Evolutionary conservation across 768 basidiomycete genomes (phyloP), one percentile per base, ranked within the genome.

Genomic region (Agrocybe chaxingu): DNA sequence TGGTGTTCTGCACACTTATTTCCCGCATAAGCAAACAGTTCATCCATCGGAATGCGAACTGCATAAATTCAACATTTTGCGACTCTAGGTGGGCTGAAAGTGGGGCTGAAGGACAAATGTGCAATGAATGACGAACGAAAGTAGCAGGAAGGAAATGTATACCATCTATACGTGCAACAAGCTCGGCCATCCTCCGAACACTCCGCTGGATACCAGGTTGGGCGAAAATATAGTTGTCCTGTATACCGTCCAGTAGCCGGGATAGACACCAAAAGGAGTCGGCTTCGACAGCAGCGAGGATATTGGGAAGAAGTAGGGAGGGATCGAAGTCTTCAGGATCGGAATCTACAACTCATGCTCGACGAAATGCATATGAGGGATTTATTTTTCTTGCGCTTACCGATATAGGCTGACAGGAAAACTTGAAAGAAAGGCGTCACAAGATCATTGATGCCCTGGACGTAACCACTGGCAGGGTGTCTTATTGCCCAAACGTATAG

Each of bases 21-120:
- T 98, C 97, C 50, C 97, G 80, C 96, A 99, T 98, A 52, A 98
- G 77, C 45, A 99, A 70, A 65, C 97, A 98, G 62, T 99, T 98
- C 94, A 99, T 98, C 97, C 97, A 99, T 45, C 97, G 81, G 71
- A 99, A 99, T 35, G 97, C 96, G 61, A 99, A 99, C 65, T 99
- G 97, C 87, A 99, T 97, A 64, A 97, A 99, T 72, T 98, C 95
- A 58, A 99, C 94, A 60, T 89, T 91, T 69, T 99, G 88, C 8
- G 84, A 72, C 54, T 87, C 86, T 45, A 99, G 78, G 69, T 99
- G 97, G 6, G 81, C 72, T 4, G 86, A 78, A n/a, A 99, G 79
- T 2, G 93, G 92, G 13, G 87, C 92, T 96, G 52, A 9, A 33
- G 32, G 43, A 45, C 32, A 34, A 38, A 19, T 53, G 32, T 18